A percentile compares a stretch with the other conserved stretches of the same genome.
Conservation (phyloP, 1,284 basidiomycete genomes). For the Taiwanofungus camphoratus region DNA sequence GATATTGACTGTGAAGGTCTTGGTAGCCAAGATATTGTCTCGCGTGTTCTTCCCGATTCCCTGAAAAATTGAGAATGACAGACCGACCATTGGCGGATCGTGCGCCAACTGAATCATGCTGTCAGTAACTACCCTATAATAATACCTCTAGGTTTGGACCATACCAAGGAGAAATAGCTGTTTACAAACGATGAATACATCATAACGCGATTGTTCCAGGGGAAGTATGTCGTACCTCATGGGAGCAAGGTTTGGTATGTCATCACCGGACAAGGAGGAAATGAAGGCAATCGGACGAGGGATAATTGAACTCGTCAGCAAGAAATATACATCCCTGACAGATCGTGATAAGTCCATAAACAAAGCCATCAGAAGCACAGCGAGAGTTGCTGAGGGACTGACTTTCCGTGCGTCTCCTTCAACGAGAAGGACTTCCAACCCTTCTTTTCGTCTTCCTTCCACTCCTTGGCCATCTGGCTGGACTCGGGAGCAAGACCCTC, state of each 20-base stretch:
- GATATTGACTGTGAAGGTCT: constrained; percentile 69
- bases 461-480: constrained; percentile 24
- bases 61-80: constrained; percentile 9
- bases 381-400: not conserved
- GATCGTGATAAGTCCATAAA: not conserved
- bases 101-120: constrained; percentile 6
- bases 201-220: not conserved
- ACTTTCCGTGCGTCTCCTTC: constrained; percentile 14
- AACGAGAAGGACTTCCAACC: constrained; percentile 34
- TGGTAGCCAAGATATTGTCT: constrained; percentile 57
- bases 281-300: constrained; percentile 73
- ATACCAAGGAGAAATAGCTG: constrained; percentile 54
- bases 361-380: not conserved
- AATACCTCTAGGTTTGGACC: not conserved
- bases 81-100: constrained; percentile 11
- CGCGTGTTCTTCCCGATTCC: constrained; percentile 51
- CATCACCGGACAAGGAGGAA: constrained; percentile 54
- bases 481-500: constrained; percentile 36
- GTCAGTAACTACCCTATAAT: not conserved
- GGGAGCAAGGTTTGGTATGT: constrained; percentile 58
- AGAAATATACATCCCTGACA: constrained; percentile 41
- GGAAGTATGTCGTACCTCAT: constrained; percentile 17
- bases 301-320: constrained; percentile 62
- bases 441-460: constrained; percentile 29
- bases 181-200: not conserved